These are phyloP conservation scores for Urtica urens DNA, from an alignment of 306 rosid species.

Conservation along the genomic window DNA sequence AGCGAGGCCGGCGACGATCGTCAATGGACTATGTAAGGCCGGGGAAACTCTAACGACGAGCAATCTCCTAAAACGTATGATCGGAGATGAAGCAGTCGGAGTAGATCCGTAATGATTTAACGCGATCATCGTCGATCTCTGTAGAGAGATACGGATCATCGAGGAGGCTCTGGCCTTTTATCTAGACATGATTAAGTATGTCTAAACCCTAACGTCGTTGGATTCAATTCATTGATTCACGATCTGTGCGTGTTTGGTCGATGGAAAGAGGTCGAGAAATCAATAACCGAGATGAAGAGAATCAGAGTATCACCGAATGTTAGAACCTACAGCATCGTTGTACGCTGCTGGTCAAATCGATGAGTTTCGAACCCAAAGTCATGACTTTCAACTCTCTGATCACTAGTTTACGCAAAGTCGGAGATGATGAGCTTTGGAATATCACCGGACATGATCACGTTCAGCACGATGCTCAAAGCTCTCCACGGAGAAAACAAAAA, in stretches of 20 bases:
- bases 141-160: too few relatives aligned
- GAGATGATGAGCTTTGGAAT: background rate
- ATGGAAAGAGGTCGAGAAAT: too few relatives aligned
- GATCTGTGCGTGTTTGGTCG: too few relatives aligned
- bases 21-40: background rate
- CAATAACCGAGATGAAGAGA: too few relatives aligned
- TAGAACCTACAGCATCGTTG: too few relatives aligned
- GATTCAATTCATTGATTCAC: too few relatives aligned
- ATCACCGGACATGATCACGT: background rate
- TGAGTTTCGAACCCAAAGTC: background rate
- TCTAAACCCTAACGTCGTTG: too few relatives aligned
- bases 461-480: constrained; percentile 17
- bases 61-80: background rate
- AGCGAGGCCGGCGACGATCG: background rate
- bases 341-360: background rate
- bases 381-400: background rate
- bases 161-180: too few relatives aligned
- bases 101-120: background rate
- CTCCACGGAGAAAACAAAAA: constrained; percentile 19
- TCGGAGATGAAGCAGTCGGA: background rate
- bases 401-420: background rate
- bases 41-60: background rate
- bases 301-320: too few relatives aligned
- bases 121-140: background rate
- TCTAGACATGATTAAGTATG: too few relatives aligned